Conservation (phyloP, 345 rosid species). For the Combretum micranthum region DNA sequence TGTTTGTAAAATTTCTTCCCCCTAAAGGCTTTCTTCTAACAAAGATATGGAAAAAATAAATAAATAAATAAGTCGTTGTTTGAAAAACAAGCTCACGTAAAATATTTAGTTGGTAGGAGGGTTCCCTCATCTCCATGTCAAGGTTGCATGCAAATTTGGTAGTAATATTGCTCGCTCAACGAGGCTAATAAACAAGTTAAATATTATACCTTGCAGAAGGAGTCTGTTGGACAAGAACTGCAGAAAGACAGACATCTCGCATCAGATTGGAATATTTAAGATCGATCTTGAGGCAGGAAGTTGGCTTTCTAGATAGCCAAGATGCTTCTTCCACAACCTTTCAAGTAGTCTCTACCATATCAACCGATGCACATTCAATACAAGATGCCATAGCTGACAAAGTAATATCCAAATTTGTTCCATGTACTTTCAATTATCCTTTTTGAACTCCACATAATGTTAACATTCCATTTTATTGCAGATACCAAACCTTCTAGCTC, state of each 20-base stretch:
- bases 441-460: background rate
- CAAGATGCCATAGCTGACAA: constrained; percentile 44
- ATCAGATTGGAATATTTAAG: constrained; percentile 38
- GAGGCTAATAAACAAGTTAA: too few species aligned
- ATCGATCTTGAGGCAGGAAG: constrained; percentile 43
- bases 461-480: constrained; percentile 8
- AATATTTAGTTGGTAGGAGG: too few species aligned
- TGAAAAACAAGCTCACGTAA: too few species aligned
- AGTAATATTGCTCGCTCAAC: background rate
- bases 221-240: constrained; percentile 49
- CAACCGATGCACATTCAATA: constrained; percentile 40
- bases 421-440: background rate
- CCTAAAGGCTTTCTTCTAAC: too few species aligned
- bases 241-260: constrained; percentile 45
- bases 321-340: constrained; percentile 29
- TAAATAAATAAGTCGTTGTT: too few species aligned
- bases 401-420: constrained; percentile 11
- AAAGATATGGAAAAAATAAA: too few species aligned
- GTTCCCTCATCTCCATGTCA: background rate
- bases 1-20: too few species aligned
- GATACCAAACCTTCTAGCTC: constrained; percentile 38
- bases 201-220: constrained; percentile 28
- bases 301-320: constrained; percentile 40
- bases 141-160: background rate
- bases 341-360: constrained; percentile 31